Conservation (phyloP, 2,329 filamentous ascomycete species). For the Cordyceps militaris region DNA sequence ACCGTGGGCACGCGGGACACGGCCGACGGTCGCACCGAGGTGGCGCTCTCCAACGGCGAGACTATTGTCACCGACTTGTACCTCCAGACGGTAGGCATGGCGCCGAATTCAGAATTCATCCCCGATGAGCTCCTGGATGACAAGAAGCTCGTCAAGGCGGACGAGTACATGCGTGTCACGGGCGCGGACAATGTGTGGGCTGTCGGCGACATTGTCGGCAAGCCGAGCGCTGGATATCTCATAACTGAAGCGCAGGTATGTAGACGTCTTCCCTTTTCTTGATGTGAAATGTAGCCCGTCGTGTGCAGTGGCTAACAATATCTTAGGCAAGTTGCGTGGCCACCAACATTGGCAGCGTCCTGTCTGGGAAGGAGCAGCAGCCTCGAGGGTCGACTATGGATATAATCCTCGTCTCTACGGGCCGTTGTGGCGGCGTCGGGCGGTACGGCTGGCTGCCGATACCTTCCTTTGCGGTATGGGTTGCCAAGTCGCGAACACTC, state of each 20-base stretch:
- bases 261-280: neutral
- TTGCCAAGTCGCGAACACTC: constrained; percentile 45
- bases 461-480: constrained; percentile 45
- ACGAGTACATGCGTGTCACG: constrained; percentile 44
- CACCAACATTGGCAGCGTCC: constrained; percentile 44
- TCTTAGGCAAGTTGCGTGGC: constrained; percentile 41
- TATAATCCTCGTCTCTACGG: constrained; percentile 40
- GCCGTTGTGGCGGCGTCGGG: constrained; percentile 43
- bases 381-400: constrained; percentile 44
- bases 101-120: constrained; percentile 49
- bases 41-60: constrained; percentile 40
- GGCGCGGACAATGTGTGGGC: constrained; percentile 43
- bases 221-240: constrained; percentile 50
- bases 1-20: constrained; percentile 30
- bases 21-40: constrained; percentile 42
- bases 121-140: constrained; percentile 37
- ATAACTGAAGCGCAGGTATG: constrained; percentile 49
- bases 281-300: no score
- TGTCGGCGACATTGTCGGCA: constrained; percentile 45
- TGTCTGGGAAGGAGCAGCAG: constrained; percentile 36
- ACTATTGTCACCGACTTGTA: constrained; percentile 48
- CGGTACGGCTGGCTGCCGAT: constrained; percentile 40
- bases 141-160: constrained; percentile 39
- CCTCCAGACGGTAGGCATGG: constrained; percentile 47
- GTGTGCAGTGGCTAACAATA: neutral